Evolutionary conservation across 1,284 basidiomycete species (phyloP), one percentile per base, ranked within the genome.

Genomic region (Kalmanozyma brasiliensis): DNA sequence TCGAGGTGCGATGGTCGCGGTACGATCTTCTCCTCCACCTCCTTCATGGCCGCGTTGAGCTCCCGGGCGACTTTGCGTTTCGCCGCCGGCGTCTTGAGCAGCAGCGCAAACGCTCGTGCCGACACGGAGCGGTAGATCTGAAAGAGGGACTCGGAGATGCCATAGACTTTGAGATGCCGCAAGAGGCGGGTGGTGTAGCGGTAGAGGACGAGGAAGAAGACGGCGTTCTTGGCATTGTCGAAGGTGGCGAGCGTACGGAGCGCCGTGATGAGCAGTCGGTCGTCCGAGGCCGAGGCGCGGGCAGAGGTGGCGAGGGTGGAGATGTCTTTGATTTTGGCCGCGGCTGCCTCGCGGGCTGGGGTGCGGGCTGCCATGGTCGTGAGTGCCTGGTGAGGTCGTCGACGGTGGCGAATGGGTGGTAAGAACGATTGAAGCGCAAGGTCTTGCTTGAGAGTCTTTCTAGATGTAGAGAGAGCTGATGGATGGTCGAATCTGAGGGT

Each of bases 341-440:
- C 62, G 14, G 58, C 68, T 8, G 84, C 76, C 89, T 90, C 38
- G 85, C 84, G 57, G 5, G 64, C 64, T 20, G 58, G 58, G 11
- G 52, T 67, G 35, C 64, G 44, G n/a, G 58, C 52, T 17, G 64
- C 57, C 64, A 67, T 67, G 33, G 23, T 40, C 22, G 14, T 11
- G 11, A 8, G 22, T 32, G 34, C 24, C 9, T 37, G 48, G 16
- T 42, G 23, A 22, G 24, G 7, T 29, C 7, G 26, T 29, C 37
- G 36, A 14, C 8, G 30, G 37, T 36, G 45, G n/a, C 29, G 36
- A 40, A 24, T n/a, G 8, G 26, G 22, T 35, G 8, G 14, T 11
- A 32, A n/a, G n/a, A n/a, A n/a, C n/a, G n/a, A n/a, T n/a, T n/a
- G n/a, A n/a, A n/a, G n/a, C n/a, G n/a, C n/a, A n/a, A n/a, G n/a